These are phyloP conservation scores for Panaeolus cyanescens DNA, from an alignment of 768 basidiomycete species.

Conservation along the genomic window DNA sequence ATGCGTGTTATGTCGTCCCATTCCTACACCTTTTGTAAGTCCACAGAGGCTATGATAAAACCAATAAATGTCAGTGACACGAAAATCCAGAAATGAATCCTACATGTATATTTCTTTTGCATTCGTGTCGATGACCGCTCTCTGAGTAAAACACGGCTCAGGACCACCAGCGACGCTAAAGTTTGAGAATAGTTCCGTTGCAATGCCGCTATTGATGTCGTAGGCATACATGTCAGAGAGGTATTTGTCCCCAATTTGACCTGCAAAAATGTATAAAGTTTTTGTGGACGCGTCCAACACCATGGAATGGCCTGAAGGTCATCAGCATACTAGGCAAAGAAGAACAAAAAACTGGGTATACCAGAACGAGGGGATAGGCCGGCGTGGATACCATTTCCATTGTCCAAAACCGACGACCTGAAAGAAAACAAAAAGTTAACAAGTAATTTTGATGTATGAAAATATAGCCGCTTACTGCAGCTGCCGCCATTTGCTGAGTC, in stretches of 20 bases:
- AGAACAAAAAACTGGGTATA: not conserved
- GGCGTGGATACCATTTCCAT: not conserved
- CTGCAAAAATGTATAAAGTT: constrained; percentile 73
- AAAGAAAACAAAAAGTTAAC: not conserved
- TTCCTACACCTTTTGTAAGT: constrained; percentile 43
- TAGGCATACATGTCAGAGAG: constrained; percentile 79
- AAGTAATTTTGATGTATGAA: not conserved
- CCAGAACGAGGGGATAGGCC: not conserved
- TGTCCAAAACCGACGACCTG: not conserved
- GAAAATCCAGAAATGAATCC: not conserved
- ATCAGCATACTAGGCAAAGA: constrained; percentile 5
- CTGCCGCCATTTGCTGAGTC: constrained; percentile 64
- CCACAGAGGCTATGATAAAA: constrained; percentile 58
- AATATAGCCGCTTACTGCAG: constrained; percentile 53
- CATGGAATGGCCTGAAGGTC: constrained; percentile 73
- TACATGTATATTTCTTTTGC: constrained; percentile 76
- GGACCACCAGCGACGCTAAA: constrained; percentile 65
- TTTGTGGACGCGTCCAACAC: constrained; percentile 62
- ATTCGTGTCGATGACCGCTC: constrained; percentile 67
- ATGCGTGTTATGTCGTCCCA: constrained; percentile 38
- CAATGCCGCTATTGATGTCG: constrained; percentile 57
- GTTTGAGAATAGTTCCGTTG: constrained; percentile 64
- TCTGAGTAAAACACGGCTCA: constrained; percentile 71
- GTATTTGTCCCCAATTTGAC: constrained; percentile 66
- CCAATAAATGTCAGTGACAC: not conserved